Evolutionary conservation across 352 stramenopile genomes (phyloP), one percentile per base, ranked within the genome.

Genomic region (Pythium folliculosum): DNA sequence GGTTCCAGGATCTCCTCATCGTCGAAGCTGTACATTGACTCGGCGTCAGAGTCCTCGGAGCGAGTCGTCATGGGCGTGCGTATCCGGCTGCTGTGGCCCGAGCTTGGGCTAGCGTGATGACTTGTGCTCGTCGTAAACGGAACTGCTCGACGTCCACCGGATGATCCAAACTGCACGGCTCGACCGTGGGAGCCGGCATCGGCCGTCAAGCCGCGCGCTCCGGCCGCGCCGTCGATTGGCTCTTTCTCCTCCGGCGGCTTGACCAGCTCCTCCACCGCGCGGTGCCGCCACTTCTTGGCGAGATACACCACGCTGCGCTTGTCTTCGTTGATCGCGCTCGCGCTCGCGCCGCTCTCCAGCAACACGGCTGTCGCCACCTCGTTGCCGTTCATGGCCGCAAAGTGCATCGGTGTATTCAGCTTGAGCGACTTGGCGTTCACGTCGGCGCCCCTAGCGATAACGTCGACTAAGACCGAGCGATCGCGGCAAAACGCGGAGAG

Each of bases 361-460:
- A 93, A 71, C 3, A 91, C 73, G 44, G 76, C 65, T 0, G 80
- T 86, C 6, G 81, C 82, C 6, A 91, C 73, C 55, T 89, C 81
- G 47, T 93, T 90, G 37, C 82, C 81, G 54, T 88, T 90, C 81
- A 91, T 90, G 2, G 84, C 84, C 22, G 84, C 84, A 55, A 93
- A 91, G 47, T 91, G 82, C 63, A 91, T 70, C 16, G 84, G 82
- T 0, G 82, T 89, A 65, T 93, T 90, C 45, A 90, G 75, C 49
- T 90, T 91, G 43, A 88, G 79, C 2, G 81, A 85, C 60, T 90
- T 89, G 37, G 78, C 78, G 35, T 85, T 91, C 44, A 91, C 81
- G 55, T 90, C 80, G 2, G 75, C 82, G 23, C 80, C 82, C 5
- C 75, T 71, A 2, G 59, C 27, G 37, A 93, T 78, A 14, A 91